Evolutionary conservation across 176 grass and related monocot genomes (phyloP).

Genomic region (Chloris gayana): DNA sequence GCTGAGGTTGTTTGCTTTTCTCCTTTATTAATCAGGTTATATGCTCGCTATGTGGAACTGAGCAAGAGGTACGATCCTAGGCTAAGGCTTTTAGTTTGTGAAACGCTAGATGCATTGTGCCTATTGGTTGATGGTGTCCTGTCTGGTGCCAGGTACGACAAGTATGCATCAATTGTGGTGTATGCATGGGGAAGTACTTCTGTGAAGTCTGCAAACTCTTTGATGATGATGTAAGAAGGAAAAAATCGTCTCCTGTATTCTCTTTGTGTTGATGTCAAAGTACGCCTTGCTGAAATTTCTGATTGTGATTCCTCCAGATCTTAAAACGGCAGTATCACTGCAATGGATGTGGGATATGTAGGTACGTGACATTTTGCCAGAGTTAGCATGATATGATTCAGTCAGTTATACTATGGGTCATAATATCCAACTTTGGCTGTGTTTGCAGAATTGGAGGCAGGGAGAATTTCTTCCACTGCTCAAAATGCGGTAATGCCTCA

Average conservation of each 20-base stretch:
- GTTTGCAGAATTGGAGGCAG: slow-evolving; percentile 78
- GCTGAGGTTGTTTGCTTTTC: neutral
- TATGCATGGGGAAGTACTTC: slow-evolving; percentile 90
- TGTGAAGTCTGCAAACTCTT: slow-evolving; percentile 93
- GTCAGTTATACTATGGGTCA: neutral
- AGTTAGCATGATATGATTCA: neutral
- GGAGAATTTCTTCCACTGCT: slow-evolving; percentile 96
- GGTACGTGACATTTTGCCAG: slow-evolving; percentile 34
- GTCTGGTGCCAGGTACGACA: slow-evolving; percentile 65
- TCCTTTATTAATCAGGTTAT: slow-evolving; percentile 56
- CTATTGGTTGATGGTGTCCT: slow-evolving; percentile 27
- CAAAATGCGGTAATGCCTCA: slow-evolving; percentile 70
- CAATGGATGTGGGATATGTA: slow-evolving; percentile 87
- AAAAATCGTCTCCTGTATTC: slow-evolving; percentile 19
- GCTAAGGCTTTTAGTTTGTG: neutral
- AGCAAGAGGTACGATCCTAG: slow-evolving; percentile 71
- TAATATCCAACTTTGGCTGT: slow-evolving; percentile 9
- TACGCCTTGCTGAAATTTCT: slow-evolving; percentile 22
- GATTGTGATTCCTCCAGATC: slow-evolving; percentile 55
- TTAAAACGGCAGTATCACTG: slow-evolving; percentile 97
- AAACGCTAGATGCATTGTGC: neutral
- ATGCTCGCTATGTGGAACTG: slow-evolving; percentile 80
- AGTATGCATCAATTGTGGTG: slow-evolving; percentile 77
- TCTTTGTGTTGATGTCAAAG: neutral
- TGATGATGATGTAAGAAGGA: slow-evolving; percentile 89